Base-by-base conservation (phyloP, 345 rosid genomes). In the Populus euphratica region DNA sequence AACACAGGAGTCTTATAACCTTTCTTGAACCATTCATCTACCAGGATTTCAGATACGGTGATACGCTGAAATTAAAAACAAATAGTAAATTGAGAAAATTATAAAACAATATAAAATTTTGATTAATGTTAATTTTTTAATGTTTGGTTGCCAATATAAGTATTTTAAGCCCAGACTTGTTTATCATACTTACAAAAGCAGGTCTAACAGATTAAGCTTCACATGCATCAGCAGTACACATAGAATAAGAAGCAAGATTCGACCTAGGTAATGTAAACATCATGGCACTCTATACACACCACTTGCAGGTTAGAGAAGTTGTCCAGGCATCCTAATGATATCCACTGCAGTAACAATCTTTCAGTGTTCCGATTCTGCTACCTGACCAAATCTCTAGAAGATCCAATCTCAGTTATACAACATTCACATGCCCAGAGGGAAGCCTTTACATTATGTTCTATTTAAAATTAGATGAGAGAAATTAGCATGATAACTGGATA, bases 21-120 rank as follows among this genome's bases (percentile, higher is more conserved):
- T 87, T 89, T 92, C 82, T 90, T 92, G 79, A 96, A 96, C 99
- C 99, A 96, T 80, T 85, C 89, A 83, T 93, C 91, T 85, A 88
- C 91, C 73, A 96, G 85, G 54, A 93, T 88, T 85, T 96, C 98
- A 3, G 92, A 90, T 47, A 91, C 78, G 10, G 94, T 90, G 67
- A 96, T 86, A 47, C 99, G 98, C 99, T 96, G 94, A 75, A 50
- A 81, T 33, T 38, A 54, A 81, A 75, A 49, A 73, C 8, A 4
- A 66, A 21, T 20, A 38, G 41, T 67, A 35, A 31, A 67, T 33
- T 33, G 41, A 67, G 12, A 8, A 33, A 52, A n/a, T 63, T 21
- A 13, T 21, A 50, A 67, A 50, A 36, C 64, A 77, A 36, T 11
- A 29, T 17, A 39, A 38, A 36, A 17, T 17, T 68, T 3, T 65